These are phyloP conservation scores for Penicillium sp. DNA, from an alignment of 2,329 filamentous ascomycete genomes.

Conservation along the genomic window DNA sequence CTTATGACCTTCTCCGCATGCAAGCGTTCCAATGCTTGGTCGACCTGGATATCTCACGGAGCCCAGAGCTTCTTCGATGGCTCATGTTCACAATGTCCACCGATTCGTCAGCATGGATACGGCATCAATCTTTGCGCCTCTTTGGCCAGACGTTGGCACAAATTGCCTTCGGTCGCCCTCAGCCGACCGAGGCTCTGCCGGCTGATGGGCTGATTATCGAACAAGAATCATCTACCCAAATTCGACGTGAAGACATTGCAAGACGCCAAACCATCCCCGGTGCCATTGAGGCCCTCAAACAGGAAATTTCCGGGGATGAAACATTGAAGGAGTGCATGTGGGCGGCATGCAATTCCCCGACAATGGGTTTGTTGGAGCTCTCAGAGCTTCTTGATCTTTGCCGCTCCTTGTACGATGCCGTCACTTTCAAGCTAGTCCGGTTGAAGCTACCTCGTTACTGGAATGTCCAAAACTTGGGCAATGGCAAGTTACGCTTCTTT, in stretches of 20 bases:
- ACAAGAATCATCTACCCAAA: slow-evolving; percentile 50
- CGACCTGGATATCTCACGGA: slow-evolving; percentile 52
- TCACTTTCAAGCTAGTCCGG: slow-evolving; percentile 48
- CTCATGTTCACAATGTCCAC: slow-evolving; percentile 55
- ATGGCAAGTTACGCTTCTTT: slow-evolving; percentile 46
- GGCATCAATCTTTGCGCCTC: slow-evolving; percentile 50
- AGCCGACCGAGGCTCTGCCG: slow-evolving; percentile 31
- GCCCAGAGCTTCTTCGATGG: slow-evolving; percentile 53
- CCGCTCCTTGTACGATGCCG: slow-evolving; percentile 52
- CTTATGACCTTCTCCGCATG: slow-evolving; percentile 58
- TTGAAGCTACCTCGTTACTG: slow-evolving; percentile 57
- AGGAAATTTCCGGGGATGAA: slow-evolving; percentile 49
- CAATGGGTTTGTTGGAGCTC: slow-evolving; percentile 52
- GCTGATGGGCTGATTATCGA: slow-evolving; percentile 54
- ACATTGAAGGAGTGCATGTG: slow-evolving; percentile 54
- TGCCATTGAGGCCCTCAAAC: slow-evolving; percentile 55
- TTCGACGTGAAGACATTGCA: slow-evolving; percentile 52
- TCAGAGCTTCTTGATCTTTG: slow-evolving; percentile 57
- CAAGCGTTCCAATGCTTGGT: slow-evolving; percentile 58
- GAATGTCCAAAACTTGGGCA: slow-evolving; percentile 51
- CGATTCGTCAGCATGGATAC: slow-evolving; percentile 57
- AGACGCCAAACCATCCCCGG: slow-evolving; percentile 56
- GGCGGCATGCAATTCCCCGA: slow-evolving; percentile 53
- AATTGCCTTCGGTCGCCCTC: slow-evolving; percentile 55
- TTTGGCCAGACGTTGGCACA: slow-evolving; percentile 56